Conservation (phyloP, 495 filamentous ascomycete genomes). For the Bathelium albidoporum region DNA sequence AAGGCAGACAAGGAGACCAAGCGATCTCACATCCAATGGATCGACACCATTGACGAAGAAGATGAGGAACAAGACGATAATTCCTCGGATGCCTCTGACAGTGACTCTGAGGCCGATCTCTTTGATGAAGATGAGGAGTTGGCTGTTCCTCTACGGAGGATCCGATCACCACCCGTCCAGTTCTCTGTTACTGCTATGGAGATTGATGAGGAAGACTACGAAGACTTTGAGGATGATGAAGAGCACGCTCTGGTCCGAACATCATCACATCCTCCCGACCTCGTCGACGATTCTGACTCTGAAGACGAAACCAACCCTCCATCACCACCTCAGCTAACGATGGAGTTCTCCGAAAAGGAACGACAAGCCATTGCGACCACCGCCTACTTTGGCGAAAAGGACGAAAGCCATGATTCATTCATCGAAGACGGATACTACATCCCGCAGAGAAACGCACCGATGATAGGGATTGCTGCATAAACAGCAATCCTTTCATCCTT, state of each 20-base stretch:
- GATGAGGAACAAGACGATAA: constrained; percentile 54
- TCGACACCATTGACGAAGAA: constrained; percentile 65
- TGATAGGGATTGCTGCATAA: constrained; percentile 14
- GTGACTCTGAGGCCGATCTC: constrained; percentile 23
- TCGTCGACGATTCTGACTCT: constrained; percentile 57
- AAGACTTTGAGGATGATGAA: constrained; percentile 55
- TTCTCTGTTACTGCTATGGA: constrained; percentile 33
- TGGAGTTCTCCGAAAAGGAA: constrained; percentile 62
- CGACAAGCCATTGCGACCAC: constrained; percentile 43
- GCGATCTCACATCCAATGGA: constrained; percentile 68
- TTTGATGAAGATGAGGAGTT: constrained; percentile 25
- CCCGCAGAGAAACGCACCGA: constrained; percentile 23
- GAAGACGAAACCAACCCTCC: constrained; percentile 71
- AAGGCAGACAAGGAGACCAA: constrained; percentile 54
- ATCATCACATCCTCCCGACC: constrained; percentile 69
- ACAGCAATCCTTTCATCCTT: neutral
- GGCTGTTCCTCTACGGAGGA: constrained; percentile 29
- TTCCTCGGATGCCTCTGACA: constrained; percentile 29
- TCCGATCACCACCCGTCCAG: constrained; percentile 31
- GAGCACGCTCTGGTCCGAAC: constrained; percentile 57
- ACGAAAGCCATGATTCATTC: constrained; percentile 15
- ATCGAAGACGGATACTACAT: constrained; percentile 21
- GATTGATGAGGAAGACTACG: constrained; percentile 55
- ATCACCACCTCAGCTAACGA: constrained; percentile 60
- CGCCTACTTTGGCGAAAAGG: constrained; percentile 35